Evolutionary conservation across 2,329 filamentous ascomycete species (phyloP).

Genomic region (Cordyceps tenuipes): DNA sequence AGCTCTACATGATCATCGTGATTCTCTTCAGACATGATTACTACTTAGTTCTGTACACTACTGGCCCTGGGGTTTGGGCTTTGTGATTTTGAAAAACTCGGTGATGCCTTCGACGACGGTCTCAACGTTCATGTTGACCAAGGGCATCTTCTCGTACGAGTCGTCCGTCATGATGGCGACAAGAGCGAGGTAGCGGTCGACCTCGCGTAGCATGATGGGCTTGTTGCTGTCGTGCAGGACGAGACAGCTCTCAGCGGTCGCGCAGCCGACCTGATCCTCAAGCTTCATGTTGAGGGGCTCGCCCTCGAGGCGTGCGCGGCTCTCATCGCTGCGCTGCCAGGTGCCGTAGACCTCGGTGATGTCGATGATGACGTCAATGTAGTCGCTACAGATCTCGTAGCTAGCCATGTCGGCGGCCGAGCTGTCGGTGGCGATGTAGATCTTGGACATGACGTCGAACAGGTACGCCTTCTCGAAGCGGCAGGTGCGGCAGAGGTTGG

Average conservation of each 20-base stretch:
- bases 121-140: constrained; percentile 82
- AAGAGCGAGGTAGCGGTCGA: constrained; percentile 67
- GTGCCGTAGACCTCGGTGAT: constrained; percentile 88
- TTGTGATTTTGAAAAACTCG: constrained; percentile 70
- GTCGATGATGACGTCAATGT: constrained; percentile 97
- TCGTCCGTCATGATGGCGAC: constrained; percentile 84
- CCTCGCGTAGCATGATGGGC: constrained; percentile 60
- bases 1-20: not conserved
- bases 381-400: constrained; percentile 97
- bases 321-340: constrained; percentile 52
- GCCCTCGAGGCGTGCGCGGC: constrained; percentile 48
- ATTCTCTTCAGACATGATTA: not conserved
- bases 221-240: constrained; percentile 56
- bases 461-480: constrained; percentile 97
- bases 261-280: constrained; percentile 58
- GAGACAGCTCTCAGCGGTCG: constrained; percentile 59
- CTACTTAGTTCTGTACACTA: not conserved
- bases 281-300: constrained; percentile 53
- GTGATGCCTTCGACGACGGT: constrained; percentile 71
- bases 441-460: constrained; percentile 95
- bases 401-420: constrained; percentile 88
- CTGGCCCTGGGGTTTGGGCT: constrained; percentile 35
- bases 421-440: constrained; percentile 95
- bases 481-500: constrained; percentile 86
- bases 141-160: constrained; percentile 72